Conservation (phyloP, 2,329 filamentous ascomycete genomes). For the Alternaria viburni region DNA sequence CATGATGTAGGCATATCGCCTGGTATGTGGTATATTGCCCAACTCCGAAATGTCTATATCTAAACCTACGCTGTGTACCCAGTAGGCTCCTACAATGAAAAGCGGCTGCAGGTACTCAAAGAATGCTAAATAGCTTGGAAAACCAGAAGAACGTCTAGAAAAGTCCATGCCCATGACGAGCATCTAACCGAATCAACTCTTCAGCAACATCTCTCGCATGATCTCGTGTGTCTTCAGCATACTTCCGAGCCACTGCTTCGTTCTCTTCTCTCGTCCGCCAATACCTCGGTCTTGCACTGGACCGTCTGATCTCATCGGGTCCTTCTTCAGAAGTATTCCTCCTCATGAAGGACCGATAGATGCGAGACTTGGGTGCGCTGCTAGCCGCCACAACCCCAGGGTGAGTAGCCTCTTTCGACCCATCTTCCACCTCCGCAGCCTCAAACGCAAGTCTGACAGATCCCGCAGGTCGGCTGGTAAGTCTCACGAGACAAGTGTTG, state of each 20-base stretch:
- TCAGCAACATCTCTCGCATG: slow-evolving; percentile 10
- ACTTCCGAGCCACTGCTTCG: slow-evolving; percentile 11
- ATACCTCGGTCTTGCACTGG: slow-evolving; percentile 15
- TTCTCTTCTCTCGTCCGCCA: slow-evolving; percentile 20
- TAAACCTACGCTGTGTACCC: not conserved
- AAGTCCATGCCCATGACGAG: not conserved
- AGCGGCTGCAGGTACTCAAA: not conserved
- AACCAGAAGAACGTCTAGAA: not conserved
- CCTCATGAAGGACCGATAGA: slow-evolving; percentile 20
- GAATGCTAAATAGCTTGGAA: not conserved
- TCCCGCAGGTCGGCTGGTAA: slow-evolving; percentile 16
- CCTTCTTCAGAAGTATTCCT: not conserved
- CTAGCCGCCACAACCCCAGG: not conserved
- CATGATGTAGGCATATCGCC: not conserved
- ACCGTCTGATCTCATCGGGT: slow-evolving; percentile 8
- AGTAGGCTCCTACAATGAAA: not conserved
- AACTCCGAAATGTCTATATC: not conserved
- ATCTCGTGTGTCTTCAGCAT: slow-evolving; percentile 15
- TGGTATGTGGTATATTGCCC: not conserved
- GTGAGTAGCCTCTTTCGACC: not conserved
- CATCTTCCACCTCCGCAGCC: not conserved
- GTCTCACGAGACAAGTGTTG: slow-evolving; percentile 4
- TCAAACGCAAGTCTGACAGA: slow-evolving; percentile 30
- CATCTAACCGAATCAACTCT: slow-evolving; percentile 7
- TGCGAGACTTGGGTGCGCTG: not conserved